Evolutionary conservation across 805 yeast species (phyloP).

Genomic region (Kuraishia ogatae): DNA sequence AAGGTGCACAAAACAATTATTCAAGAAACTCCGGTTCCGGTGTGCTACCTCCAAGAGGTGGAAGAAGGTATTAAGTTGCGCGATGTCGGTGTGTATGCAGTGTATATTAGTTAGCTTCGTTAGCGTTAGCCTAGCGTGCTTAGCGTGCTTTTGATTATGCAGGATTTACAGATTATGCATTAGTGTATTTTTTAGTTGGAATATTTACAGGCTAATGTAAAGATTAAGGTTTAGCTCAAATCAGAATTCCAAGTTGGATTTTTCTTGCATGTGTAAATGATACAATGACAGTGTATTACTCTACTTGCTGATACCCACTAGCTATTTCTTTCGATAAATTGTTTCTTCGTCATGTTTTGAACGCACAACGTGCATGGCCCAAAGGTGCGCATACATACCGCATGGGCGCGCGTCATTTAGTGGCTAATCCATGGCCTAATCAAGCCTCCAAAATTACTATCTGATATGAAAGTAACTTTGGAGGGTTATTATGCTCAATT

Average conservation of each 20-base stretch:
- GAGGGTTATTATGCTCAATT: too few species aligned
- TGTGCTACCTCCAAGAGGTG: neutral
- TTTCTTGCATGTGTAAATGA: too few species aligned
- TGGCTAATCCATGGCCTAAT: too few species aligned
- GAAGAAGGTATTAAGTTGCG: neutral
- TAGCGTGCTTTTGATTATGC: neutral
- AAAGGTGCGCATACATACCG: neutral
- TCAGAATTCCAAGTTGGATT: too few species aligned
- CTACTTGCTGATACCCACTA: too few species aligned
- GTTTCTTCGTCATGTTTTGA: too few species aligned
- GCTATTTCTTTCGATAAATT: too few species aligned
- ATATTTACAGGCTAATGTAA: neutral
- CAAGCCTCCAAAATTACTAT: too few species aligned
- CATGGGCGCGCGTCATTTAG: neutral
- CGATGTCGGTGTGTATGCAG: neutral
- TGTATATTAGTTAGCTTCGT: neutral
- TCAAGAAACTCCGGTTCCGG: constrained; percentile 4
- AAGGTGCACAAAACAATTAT: constrained; percentile 6
- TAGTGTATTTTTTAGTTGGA: neutral
- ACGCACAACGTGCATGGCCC: neutral
- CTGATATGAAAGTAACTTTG: too few species aligned
- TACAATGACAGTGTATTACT: too few species aligned
- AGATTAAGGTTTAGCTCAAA: neutral
- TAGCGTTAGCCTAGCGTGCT: neutral
- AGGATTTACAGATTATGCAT: neutral